Conservation (phyloP, 2,329 filamentous ascomycete genomes). For the Alternaria infectoria region DNA sequence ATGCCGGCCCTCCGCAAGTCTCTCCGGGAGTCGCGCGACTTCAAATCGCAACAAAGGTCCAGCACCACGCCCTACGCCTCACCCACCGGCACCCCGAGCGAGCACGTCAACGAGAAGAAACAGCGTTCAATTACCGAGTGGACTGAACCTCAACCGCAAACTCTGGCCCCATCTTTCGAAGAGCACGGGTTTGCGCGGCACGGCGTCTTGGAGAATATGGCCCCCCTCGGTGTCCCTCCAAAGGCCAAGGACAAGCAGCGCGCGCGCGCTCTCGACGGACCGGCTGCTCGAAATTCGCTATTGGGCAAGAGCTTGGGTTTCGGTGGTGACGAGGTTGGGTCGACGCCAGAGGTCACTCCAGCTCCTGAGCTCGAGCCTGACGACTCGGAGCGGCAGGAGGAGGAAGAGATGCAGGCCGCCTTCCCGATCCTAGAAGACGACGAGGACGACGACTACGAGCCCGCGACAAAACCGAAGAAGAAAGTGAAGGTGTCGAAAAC, state of each 20-base stretch:
- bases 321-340: slow-evolving; percentile 50
- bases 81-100: slow-evolving; percentile 36
- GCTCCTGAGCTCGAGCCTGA: slow-evolving; percentile 49
- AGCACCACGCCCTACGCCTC: slow-evolving; percentile 47
- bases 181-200: slow-evolving; percentile 75
- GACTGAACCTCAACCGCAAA: slow-evolving; percentile 64
- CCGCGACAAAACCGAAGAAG: slow-evolving; percentile 44
- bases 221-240: slow-evolving; percentile 76
- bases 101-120: slow-evolving; percentile 40
- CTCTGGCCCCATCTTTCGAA: slow-evolving; percentile 72
- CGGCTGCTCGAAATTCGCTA: slow-evolving; percentile 46
- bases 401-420: slow-evolving; percentile 42
- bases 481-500: slow-evolving; percentile 40
- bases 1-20: slow-evolving; percentile 49
- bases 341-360: slow-evolving; percentile 55
- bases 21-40: slow-evolving; percentile 32
- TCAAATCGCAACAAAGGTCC: slow-evolving; percentile 34
- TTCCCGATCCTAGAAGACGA: slow-evolving; percentile 49
- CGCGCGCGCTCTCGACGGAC: slow-evolving; percentile 53
- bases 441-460: slow-evolving; percentile 56
- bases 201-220: slow-evolving; percentile 84
- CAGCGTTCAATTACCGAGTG: slow-evolving; percentile 55
- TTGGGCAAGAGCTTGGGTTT: slow-evolving; percentile 49
- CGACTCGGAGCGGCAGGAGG: slow-evolving; percentile 48
- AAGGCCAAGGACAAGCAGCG: slow-evolving; percentile 65